A percentile compares a stretch with the other conserved stretches of the same genome.
phyloP scores from a whole-genome alignment of 2,329 filamentous ascomycete species.

The Microdochium paspali region DNA sequence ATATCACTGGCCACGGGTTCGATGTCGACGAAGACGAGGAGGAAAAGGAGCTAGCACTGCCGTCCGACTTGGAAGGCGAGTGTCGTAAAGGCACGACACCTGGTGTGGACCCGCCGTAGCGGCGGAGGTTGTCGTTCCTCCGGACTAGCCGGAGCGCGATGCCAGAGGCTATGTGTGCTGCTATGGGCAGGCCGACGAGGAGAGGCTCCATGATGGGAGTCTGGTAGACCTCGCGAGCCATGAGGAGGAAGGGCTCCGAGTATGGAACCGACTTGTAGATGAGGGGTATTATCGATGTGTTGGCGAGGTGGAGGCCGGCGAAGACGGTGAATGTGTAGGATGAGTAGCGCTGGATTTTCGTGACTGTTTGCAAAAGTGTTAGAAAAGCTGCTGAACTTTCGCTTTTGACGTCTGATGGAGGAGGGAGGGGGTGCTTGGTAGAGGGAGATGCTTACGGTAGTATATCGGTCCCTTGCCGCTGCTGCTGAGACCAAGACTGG shows the following conservation, averaged over 20 bases:
- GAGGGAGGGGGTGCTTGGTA: too few relatives aligned
- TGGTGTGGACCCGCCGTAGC: slow-evolving; percentile 64
- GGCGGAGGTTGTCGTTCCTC: slow-evolving; percentile 57
- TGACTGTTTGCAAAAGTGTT: slow-evolving; percentile 37
- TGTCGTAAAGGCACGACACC: slow-evolving; percentile 33
- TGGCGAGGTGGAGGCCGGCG: slow-evolving; percentile 66
- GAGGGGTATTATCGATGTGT: slow-evolving; percentile 74
- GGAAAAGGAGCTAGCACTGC: slow-evolving; percentile 18
- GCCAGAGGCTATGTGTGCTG: slow-evolving; percentile 69
- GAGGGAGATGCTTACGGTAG: slow-evolving; percentile 45
- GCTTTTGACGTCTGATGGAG: too few relatives aligned
- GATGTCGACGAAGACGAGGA: slow-evolving; percentile 11
- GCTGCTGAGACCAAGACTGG: slow-evolving; percentile 48
- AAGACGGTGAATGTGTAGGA: slow-evolving; percentile 77
- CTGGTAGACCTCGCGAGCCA: slow-evolving; percentile 88
- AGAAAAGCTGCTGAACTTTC: too few relatives aligned
- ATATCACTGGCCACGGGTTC: slow-evolving; percentile 59
- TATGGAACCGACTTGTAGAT: slow-evolving; percentile 61
- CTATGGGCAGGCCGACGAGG: slow-evolving; percentile 65
- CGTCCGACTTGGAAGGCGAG: slow-evolving; percentile 12
- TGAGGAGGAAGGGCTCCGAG: slow-evolving; percentile 78
- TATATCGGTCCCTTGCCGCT: slow-evolving; percentile 60
- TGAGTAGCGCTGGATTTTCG: slow-evolving; percentile 76
- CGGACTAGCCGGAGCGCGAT: slow-evolving; percentile 68
- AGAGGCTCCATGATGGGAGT: slow-evolving; percentile 71